Evolutionary conservation across 2,329 filamentous ascomycete genomes (phyloP).

Genomic region (Pleochaeta shiraiana): DNA sequence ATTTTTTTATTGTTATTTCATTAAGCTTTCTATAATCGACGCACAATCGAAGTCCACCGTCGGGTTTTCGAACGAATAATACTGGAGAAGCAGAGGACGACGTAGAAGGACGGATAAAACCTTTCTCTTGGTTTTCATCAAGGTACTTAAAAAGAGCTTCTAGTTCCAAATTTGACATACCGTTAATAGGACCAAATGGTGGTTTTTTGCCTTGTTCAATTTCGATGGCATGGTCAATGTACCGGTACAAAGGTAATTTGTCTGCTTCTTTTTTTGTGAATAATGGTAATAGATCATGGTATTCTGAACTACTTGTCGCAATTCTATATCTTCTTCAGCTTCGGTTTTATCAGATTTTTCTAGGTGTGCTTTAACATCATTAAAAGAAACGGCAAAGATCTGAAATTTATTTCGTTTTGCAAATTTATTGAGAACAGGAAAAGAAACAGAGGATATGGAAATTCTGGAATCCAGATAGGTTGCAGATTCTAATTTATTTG

Average conservation of each 20-base stretch:
- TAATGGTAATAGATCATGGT: background rate
- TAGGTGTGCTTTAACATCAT: background rate
- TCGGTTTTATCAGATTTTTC: background rate
- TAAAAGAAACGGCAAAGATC: background rate
- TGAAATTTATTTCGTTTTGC: background rate
- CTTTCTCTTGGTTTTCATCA: background rate
- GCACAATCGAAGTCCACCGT: background rate
- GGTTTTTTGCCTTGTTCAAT: background rate
- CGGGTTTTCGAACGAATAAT: background rate
- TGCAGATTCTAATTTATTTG: no score
- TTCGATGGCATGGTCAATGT: background rate
- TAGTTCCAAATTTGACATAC: background rate
- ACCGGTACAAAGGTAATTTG: background rate
- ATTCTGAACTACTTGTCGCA: background rate
- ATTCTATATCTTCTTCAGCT: background rate
- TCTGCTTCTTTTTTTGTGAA: constrained; percentile 1
- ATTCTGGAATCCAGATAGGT: no score
- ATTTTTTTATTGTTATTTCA: no score
- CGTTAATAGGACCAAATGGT: background rate
- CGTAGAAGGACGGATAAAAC: background rate
- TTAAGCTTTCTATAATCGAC: background rate
- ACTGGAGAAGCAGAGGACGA: background rate
- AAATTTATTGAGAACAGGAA: background rate
- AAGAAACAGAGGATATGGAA: no score
- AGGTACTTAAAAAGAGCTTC: background rate